Base-by-base conservation (phyloP, 1,284 basidiomycete species). In the Rhodotorula sp. region DNA sequence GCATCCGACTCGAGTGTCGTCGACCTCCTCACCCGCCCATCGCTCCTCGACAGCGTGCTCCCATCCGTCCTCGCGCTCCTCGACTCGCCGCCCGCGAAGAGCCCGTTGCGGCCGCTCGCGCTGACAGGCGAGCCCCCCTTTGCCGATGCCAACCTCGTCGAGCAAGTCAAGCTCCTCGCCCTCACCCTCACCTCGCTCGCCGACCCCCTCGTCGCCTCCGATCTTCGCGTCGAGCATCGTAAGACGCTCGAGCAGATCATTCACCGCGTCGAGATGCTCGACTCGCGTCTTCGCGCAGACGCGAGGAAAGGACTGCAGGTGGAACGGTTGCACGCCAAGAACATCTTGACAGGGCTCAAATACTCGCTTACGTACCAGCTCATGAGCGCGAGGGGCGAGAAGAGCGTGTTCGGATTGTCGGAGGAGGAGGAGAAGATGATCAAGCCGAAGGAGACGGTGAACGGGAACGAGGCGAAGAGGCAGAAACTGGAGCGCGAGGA, bases 261-360 rank as follows among this genome's bases (percentile, higher is more conserved):
- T 13, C 2, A 8, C 11, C 20, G 15, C 6, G 15, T 70, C 20
- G 31, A 26, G 16, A 30, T 34, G 48, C 22, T 70, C 28, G 68
- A 70, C 22, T 16, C 20, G 20, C 58, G 57, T 18, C 40, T 69
- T 11, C 64, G 68, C 54, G 34, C 68, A 24, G 62, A 66, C 31
- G 68, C 62, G 13, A 58, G 64, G 53, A 60, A 61, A 24, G 64
- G 64, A 8, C 52, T 70, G 7, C 40, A 30, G 20, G 68, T 70
- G 53, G 68, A 66, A 37, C 60, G 68, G 4, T 51, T 70, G 18
- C 52, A 26, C 44, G 68, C 68, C 20, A 70, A 70, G 50, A 70
- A 70, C 50, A 52, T 64, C 7, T 44, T 70, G 15, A 59, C 57
- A 11, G 37, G 37, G 11, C 53, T 70, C 10, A 18, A n/a, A 1